Percentiles rank a stretch among this genome's conserved stretches.
Conservation (phyloP, 441 rosid genomes). For the Geranium incanum region DNA sequence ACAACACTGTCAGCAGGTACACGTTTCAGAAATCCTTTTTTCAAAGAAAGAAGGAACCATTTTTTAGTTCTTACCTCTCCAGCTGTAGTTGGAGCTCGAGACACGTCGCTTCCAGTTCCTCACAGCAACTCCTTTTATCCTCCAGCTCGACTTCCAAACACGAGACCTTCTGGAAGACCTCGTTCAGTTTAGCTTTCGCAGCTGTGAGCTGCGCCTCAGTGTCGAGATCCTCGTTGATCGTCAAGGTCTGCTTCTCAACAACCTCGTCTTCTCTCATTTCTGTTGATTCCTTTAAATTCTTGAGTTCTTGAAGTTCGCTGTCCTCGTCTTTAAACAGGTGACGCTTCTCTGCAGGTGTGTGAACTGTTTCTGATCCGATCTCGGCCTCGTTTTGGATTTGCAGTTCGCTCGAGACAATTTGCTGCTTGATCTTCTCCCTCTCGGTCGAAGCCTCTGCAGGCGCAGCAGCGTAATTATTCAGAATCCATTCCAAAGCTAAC, state of each 20-base stretch:
- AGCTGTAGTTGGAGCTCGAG: slow-evolving; percentile 88
- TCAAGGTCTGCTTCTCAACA: slow-evolving; percentile 54
- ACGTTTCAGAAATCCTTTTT: slow-evolving; percentile 16
- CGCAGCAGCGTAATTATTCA: slow-evolving; percentile 61
- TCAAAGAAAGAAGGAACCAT: slow-evolving; percentile 9
- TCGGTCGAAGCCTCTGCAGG: slow-evolving; percentile 57
- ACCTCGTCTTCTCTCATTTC: slow-evolving; percentile 52
- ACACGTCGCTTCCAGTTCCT: slow-evolving; percentile 79
- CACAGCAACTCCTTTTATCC: slow-evolving; percentile 67
- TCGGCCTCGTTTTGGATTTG: slow-evolving; percentile 50
- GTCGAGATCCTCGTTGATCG: slow-evolving; percentile 71
- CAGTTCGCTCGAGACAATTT: slow-evolving; percentile 52
- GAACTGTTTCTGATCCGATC: slow-evolving; percentile 17
- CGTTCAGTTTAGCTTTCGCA: slow-evolving; percentile 52
- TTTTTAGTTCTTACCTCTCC: slow-evolving; percentile 49
- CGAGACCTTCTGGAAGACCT: slow-evolving; percentile 55
- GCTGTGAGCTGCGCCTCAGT: slow-evolving; percentile 52
- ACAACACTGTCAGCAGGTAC: slow-evolving; percentile 40
- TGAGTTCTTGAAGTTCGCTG: slow-evolving; percentile 33
- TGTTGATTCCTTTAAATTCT: slow-evolving; percentile 42
- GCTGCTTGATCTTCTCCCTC: slow-evolving; percentile 62
- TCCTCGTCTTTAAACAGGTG: slow-evolving; percentile 21
- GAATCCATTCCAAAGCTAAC: slow-evolving; percentile 64
- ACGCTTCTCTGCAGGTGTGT: slow-evolving; percentile 19
- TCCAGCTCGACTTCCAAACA: slow-evolving; percentile 89